phyloP scores from a whole-genome alignment of 257 asterid genomes.

The Primulina eburnea region DNA sequence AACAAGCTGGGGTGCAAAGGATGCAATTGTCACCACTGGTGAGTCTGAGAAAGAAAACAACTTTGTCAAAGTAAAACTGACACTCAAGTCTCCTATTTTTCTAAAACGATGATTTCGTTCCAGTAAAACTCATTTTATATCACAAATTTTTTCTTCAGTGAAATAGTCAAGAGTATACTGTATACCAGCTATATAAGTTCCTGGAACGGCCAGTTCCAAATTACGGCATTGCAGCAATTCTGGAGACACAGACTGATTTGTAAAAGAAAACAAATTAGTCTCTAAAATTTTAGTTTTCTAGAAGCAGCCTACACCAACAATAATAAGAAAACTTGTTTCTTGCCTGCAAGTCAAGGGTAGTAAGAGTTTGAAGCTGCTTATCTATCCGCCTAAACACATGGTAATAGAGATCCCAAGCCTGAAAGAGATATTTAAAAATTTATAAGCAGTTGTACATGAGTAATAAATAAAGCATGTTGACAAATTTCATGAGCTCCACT shows the following conservation, averaged over 20 bases:
- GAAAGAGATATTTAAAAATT: slow-evolving; percentile 20
- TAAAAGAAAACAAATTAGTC: slow-evolving; percentile 21
- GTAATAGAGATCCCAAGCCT: slow-evolving; percentile 99
- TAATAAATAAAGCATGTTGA: slow-evolving; percentile 2
- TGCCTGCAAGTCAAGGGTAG: slow-evolving; percentile 97
- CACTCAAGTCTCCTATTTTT: neutral
- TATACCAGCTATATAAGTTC: slow-evolving; percentile 92
- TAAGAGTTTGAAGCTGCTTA: slow-evolving; percentile 91
- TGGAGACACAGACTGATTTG: slow-evolving; percentile 86
- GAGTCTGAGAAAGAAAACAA: slow-evolving; percentile 50
- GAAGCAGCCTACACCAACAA: slow-evolving; percentile 22
- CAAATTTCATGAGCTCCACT: neutral
- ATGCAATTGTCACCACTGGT: slow-evolving; percentile 87
- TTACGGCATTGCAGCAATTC: slow-evolving; percentile 85
- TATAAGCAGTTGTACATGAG: slow-evolving; percentile 25
- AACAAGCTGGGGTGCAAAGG: slow-evolving; percentile 95
- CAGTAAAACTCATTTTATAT: neutral
- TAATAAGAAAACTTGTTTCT: slow-evolving; percentile 26
- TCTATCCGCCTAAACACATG: slow-evolving; percentile 93
- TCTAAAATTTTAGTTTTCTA: slow-evolving; percentile 9
- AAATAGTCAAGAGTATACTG: slow-evolving; percentile 38
- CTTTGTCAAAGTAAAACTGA: slow-evolving; percentile 10
- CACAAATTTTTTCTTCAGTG: slow-evolving; percentile 6
- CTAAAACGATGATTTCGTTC: neutral
- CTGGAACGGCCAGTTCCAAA: slow-evolving; percentile 96